Conservation (phyloP, 192 early-diverging fungal species). For the Anaeromyces robustus region DNA sequence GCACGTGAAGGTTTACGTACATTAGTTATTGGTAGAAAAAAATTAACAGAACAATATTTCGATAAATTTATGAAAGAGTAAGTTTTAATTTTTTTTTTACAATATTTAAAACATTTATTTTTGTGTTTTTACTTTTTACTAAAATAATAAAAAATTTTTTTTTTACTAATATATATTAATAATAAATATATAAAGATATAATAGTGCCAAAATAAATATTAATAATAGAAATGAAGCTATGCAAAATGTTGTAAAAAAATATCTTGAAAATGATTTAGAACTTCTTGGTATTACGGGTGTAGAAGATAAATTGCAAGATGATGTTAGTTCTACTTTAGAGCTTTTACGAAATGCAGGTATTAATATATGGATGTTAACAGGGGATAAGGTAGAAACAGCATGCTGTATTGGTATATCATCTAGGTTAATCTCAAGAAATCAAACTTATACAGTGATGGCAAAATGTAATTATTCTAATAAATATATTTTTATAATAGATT, state of each 20-base stretch:
- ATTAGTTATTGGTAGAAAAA: slow-evolving; percentile 74
- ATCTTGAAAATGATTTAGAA: slow-evolving; percentile 77
- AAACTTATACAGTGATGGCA: slow-evolving; percentile 63
- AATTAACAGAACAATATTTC: slow-evolving; percentile 47
- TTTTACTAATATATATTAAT: slow-evolving; percentile 16
- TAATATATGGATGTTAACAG: slow-evolving; percentile 95
- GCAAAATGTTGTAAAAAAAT: slow-evolving; percentile 42
- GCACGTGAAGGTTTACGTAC: slow-evolving; percentile 89
- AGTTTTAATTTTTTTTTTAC: no score
- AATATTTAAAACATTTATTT: no score
- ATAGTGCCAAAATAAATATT: slow-evolving; percentile 56
- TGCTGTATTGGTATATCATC: slow-evolving; percentile 87
- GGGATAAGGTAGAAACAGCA: slow-evolving; percentile 95
- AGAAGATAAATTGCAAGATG: slow-evolving; percentile 90
- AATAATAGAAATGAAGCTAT: slow-evolving; percentile 53
- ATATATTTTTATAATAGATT: no score
- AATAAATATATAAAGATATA: slow-evolving; percentile 37
- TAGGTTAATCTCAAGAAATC: slow-evolving; percentile 72
- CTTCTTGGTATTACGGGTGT: slow-evolving; percentile 85
- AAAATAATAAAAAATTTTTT: no score
- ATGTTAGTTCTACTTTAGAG: slow-evolving; percentile 76
- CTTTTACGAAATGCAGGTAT: slow-evolving; percentile 77
- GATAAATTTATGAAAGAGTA: slow-evolving; percentile 8
- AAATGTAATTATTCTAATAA: slow-evolving; percentile 26
- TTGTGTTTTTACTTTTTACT: no score